phyloP scores from a whole-genome alignment of 176 grass and related monocot genomes.

The Alopecurus myosuroides region DNA sequence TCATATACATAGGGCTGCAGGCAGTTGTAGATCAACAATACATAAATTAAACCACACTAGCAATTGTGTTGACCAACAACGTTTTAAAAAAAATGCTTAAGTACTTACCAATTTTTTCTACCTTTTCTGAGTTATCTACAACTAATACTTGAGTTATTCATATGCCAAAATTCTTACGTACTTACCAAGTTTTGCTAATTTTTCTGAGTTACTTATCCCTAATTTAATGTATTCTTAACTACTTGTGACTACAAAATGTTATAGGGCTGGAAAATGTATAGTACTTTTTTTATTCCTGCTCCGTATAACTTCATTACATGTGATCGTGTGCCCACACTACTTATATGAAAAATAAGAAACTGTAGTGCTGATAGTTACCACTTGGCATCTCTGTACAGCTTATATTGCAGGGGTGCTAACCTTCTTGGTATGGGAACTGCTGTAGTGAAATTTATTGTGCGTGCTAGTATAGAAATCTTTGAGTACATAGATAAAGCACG shows the following conservation, averaged over 20 bases:
- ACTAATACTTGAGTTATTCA: not conserved
- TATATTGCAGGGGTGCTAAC: not conserved
- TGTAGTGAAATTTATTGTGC: not conserved
- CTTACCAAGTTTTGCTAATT: not conserved
- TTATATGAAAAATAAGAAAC: not conserved
- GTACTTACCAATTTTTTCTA: not conserved
- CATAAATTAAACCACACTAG: not conserved
- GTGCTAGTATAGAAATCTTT: not conserved
- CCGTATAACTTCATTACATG: not conserved
- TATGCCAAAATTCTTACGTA: not conserved
- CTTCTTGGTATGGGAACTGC: conserved; percentile 1
- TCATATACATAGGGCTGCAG: not conserved
- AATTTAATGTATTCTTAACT: not conserved
- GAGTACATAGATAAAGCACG: not conserved
- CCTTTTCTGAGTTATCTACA: not conserved
- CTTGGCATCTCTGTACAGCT: not conserved
- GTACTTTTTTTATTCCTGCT: not conserved
- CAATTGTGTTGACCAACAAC: not conserved
- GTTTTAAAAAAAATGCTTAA: not conserved
- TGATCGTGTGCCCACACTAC: not conserved
- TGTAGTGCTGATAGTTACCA: not conserved
- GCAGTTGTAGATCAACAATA: not conserved
- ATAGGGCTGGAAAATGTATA: not conserved
- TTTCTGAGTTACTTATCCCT: not conserved
- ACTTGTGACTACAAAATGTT: not conserved